Evolutionary conservation across 2,329 filamentous ascomycete genomes (phyloP), one percentile per base, ranked within the genome.

Genomic region (Aspergillus pseudonomiae): DNA sequence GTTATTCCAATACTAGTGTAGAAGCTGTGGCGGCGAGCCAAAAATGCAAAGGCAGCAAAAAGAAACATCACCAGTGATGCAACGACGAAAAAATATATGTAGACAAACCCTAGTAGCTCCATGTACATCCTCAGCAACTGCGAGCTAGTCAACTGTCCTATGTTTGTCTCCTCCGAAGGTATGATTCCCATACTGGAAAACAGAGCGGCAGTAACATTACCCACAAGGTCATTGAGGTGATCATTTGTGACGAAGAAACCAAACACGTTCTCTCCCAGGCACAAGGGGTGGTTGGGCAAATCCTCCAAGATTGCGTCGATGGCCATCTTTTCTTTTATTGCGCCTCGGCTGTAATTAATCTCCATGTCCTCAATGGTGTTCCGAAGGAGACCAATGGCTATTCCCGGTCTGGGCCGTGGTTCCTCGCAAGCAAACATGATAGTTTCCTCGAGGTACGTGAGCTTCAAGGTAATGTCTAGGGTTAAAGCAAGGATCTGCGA

Each of bases 401-500:
- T 58, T 19, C 62, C 61, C 10, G 70, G 63, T 34, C 63, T 65
- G 9, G 76, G 74, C 6, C 72, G 71, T 62, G 75, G 74, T 34
- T 75, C 70, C 65, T 78, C 75, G 61, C 78, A 83, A 53, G 78
- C 77, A 61, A 78, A 75, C 36, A 74, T 63, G 30, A 82, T 74
- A 11, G 76, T 78, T 26, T 78, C 69, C 11, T 74, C 71, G 50
- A 81, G 71, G 61, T 82, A 80, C 26, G 68, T 69, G 57, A 78
- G 72, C 62, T 81, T 83, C 54, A 80, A 63, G 0, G 76, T 74
- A 24, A 79, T 74, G 61, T 82, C 81, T 26, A 82, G 72, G 7
- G 82, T 81, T 43, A 83, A 75, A 2, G 83, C 77, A 14, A 83
- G 76, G 55, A 89, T 84, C 66, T 89, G 86, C 7, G 86, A 86